A percentile compares a stretch with the other conserved stretches of the same genome.
Evolutionary conservation across 768 basidiomycete species (phyloP).

Genomic region (Roridomyces roridus): DNA sequence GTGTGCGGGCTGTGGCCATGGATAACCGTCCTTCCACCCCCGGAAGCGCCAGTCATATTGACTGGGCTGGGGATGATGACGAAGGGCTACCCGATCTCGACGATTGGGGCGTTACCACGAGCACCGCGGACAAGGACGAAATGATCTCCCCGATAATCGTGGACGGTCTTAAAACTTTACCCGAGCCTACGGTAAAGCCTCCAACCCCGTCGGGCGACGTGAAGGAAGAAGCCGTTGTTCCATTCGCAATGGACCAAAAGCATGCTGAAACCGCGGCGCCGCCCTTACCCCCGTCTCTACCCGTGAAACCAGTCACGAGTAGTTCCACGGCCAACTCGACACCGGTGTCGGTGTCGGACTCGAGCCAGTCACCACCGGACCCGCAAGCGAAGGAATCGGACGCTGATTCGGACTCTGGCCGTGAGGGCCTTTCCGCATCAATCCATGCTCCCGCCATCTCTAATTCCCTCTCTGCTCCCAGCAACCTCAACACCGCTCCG

Average conservation of each 20-base stretch:
- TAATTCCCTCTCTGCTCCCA: constrained; percentile 49
- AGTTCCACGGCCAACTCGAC: constrained; percentile 1
- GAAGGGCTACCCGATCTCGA: constrained; percentile 82
- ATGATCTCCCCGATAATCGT: constrained; percentile 73
- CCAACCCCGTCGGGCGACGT: constrained; percentile 21
- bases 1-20: constrained; percentile 77
- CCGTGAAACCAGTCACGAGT: constrained; percentile 48
- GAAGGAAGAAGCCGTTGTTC: constrained; percentile 27
- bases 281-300: constrained; percentile 52
- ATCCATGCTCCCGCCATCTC: constrained; percentile 59
- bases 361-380: not conserved
- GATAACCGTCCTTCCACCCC: constrained; percentile 71
- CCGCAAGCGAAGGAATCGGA: constrained; percentile 25
- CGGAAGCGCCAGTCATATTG: constrained; percentile 68
- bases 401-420: constrained; percentile 26
- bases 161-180: constrained; percentile 65
- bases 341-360: not conserved
- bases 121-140: constrained; percentile 34
- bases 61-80: constrained; percentile 91
- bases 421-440: constrained; percentile 51
- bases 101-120: constrained; percentile 77
- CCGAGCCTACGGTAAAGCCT: constrained; percentile 45
- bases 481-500: constrained; percentile 38
- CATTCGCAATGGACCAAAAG: constrained; percentile 24
- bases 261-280: constrained; percentile 15